Evolutionary conservation across 2,329 filamentous ascomycete genomes (phyloP), one percentile per base, ranked within the genome.

Genomic region (Ceratocystis cubensis): DNA sequence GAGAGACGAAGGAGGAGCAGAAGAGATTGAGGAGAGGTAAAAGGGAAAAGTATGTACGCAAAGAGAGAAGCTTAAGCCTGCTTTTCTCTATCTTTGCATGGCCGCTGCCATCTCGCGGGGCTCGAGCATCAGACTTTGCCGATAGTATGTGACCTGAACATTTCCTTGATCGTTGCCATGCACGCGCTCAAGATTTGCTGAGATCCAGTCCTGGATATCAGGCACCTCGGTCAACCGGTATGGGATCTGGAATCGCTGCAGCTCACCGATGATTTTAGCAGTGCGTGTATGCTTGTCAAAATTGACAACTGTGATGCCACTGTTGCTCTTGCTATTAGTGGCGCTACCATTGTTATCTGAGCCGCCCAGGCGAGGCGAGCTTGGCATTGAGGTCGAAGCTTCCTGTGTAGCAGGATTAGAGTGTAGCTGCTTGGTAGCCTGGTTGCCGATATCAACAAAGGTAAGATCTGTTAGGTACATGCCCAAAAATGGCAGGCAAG

Each of bases 281-380:
- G 92, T 97, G 71, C 91, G 90, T 72, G 86, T 88, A 74, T 97
- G 91, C 78, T 97, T 97, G 80, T 97, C 93, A 72, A 96, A 97
- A 77, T 99, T 99, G 80, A 99, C 91, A 41, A 97, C 89, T 0
- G 86, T 85, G 72, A 90, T 82, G 30, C 85, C 83, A 17, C 84
- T 82, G 15, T 86, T 81, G 44, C 84, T 82, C 56, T 59, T 59
- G 56, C 56, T 33, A n/a, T 59, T 59, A 30, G 56, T 37, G 6
- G 25, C 56, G 15, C 56, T 59, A 30, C 30, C 17, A 2, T 5
- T 10, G 56, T 37, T 59, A 4, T 59, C 56, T 2, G 33, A 37
- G 28, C 85, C 82, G 78, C 5, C 80, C 78, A 74, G 81, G 73
- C 25, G 71, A 70, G 33, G 76, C 75, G 5, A 78, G 73, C 5